phyloP scores from a whole-genome alignment of 768 basidiomycete genomes.

The Suillus lakei region DNA sequence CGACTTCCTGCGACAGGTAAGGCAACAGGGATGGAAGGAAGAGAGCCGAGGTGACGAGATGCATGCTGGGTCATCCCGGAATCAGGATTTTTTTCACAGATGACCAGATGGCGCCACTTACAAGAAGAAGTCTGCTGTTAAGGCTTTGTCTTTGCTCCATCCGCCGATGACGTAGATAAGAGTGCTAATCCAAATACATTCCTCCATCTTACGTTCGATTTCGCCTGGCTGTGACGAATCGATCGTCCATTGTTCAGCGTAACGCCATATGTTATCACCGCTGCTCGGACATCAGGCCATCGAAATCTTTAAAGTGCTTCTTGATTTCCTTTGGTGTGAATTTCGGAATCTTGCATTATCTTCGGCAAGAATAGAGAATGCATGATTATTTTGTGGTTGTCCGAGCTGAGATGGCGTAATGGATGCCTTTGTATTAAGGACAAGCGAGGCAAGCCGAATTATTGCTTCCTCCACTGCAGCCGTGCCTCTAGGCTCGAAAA shows the following conservation, averaged over 20 bases:
- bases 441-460: conserved; percentile 11
- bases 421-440: conserved; percentile 10
- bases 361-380: conserved; percentile 57
- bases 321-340: conserved; percentile 22
- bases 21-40: conserved; percentile 33
- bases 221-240: conserved; percentile 40
- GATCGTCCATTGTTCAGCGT: conserved; percentile 48
- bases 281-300: not conserved
- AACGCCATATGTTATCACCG: conserved; percentile 7
- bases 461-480: conserved; percentile 9
- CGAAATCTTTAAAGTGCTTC: conserved; percentile 28
- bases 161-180: conserved; percentile 64
- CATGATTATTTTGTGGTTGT: conserved; percentile 25
- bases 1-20: conserved; percentile 17
- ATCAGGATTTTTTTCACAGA: not conserved
- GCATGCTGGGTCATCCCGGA: conserved; percentile 22
- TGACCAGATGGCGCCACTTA: conserved; percentile 26
- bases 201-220: conserved; percentile 62
- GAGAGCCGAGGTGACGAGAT: conserved; percentile 33
- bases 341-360: conserved; percentile 51
- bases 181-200: conserved; percentile 59
- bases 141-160: conserved; percentile 57
- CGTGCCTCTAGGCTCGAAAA: conserved; percentile 13
- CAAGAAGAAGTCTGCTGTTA: conserved; percentile 51
- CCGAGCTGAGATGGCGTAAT: not conserved